These are phyloP conservation scores for Arthrobotrys iridis DNA, from an alignment of 2,329 filamentous ascomycete species.

Conservation along the genomic window DNA sequence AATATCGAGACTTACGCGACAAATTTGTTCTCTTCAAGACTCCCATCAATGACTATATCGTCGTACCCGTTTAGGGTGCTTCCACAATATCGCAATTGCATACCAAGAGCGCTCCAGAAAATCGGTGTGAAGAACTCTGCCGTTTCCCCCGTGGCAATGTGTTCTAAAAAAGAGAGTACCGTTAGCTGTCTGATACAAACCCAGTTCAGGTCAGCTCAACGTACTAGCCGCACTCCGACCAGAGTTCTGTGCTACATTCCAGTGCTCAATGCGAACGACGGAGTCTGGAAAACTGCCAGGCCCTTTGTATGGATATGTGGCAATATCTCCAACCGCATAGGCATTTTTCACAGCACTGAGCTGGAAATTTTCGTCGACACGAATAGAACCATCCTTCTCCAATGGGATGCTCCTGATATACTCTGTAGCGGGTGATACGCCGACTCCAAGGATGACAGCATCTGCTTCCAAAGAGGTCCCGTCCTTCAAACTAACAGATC, in stretches of 20 bases:
- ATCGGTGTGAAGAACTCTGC: slow-evolving; percentile 85
- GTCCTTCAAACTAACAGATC: slow-evolving; percentile 82
- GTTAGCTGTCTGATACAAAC: neutral
- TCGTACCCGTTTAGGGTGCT: slow-evolving; percentile 86
- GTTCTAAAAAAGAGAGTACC: slow-evolving; percentile 60
- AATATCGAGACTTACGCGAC: slow-evolving; percentile 72
- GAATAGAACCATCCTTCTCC: slow-evolving; percentile 84
- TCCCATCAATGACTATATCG: slow-evolving; percentile 81
- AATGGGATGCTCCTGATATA: slow-evolving; percentile 80
- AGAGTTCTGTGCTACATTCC: slow-evolving; percentile 96
- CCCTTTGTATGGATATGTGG: slow-evolving; percentile 91
- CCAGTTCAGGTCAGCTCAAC: neutral
- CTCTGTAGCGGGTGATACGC: slow-evolving; percentile 84
- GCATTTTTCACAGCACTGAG: slow-evolving; percentile 81
- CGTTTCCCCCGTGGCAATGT: slow-evolving; percentile 75
- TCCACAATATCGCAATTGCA: slow-evolving; percentile 91
- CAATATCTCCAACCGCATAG: slow-evolving; percentile 88
- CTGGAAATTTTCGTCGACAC: slow-evolving; percentile 80
- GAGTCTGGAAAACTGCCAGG: slow-evolving; percentile 77
- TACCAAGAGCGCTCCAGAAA: slow-evolving; percentile 94
- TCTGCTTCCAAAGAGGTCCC: slow-evolving; percentile 86
- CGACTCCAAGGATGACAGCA: slow-evolving; percentile 89
- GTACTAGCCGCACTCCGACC: slow-evolving; percentile 78
- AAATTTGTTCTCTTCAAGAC: slow-evolving; percentile 81
- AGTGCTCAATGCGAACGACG: slow-evolving; percentile 83